Evolutionary conservation across 257 asterid species (phyloP), one percentile per base, ranked within the genome.

Genomic region (Plectranthus barbatus): DNA sequence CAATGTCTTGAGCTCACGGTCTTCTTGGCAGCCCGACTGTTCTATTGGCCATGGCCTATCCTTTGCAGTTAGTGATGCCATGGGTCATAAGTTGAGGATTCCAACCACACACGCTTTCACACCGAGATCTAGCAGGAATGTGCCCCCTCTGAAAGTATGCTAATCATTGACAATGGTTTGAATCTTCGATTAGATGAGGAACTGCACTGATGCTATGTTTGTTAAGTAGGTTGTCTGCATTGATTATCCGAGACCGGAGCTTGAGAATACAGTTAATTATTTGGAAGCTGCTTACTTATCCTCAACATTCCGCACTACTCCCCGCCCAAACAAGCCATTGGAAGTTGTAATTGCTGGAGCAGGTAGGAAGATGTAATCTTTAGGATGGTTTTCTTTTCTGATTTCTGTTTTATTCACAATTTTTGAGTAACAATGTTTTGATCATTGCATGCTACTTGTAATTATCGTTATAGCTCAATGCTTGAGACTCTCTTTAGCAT

Each of bases 301-400:
- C 62, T 83, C 99, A 9, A 42, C 83, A 1, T 90, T 90, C 71
- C 74, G 75, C 52, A 39, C 72, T 75, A 72, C 85, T 77, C 79
- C 86, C 14, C 91, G 89, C 41, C 97, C 97, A 40, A 79, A 46
- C 17, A 93, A 84, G 71, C 95, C 96, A 17, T 70, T 93, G 75
- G 83, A 93, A 76, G 74, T 90, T 54, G 86, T 93, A 36, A 84
- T 93, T 74, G 97, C 97, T 42, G 99, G 97, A 66, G 96, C 96
- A 82, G 99, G 99, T 93, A 57, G 63, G 74, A 42, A 50, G 39
- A 18, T 13, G 13, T 40, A 44, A 24, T 47, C 52, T 62, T 51
- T 19, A 11, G 37, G 1, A 18, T 53, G 56, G 13, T 7, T 67
- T 56, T 59, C 5, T 15, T 29, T 58, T 59, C 6, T 12, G 8